Percentiles rank a stretch among this genome's conserved stretches.
Evolutionary conservation across 2,329 filamentous ascomycete genomes (phyloP).

Genomic region (Aspergillus hortae): DNA sequence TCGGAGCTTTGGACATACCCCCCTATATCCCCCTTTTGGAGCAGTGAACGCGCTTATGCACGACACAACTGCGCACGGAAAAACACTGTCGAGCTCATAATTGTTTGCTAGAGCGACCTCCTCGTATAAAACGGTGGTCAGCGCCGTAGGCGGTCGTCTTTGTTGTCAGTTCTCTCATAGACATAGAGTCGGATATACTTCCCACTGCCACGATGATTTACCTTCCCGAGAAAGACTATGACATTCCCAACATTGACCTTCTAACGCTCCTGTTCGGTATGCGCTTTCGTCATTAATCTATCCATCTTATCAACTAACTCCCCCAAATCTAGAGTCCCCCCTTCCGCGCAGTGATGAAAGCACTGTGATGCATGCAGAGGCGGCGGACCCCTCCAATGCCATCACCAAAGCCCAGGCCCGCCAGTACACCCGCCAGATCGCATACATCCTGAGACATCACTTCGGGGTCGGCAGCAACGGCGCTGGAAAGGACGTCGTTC

Average conservation of each 20-base stretch:
- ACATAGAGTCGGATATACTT: not conserved
- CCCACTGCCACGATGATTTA: constrained; percentile 7
- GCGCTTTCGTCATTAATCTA: not conserved
- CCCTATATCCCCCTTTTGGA: no score
- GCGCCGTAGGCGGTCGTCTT: not conserved
- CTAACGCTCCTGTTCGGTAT: constrained; percentile 12
- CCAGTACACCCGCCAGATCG: constrained; percentile 11
- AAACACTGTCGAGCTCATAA: no score
- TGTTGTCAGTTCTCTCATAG: not conserved
- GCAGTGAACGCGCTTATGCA: no score
- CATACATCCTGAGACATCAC: constrained; percentile 10
- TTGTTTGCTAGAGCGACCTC: no score
- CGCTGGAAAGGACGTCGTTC: constrained; percentile 10
- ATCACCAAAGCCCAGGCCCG: constrained; percentile 13
- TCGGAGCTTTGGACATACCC: not conserved
- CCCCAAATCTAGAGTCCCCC: constrained; percentile 6
- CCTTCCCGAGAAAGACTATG: constrained; percentile 12
- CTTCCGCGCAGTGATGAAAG: constrained; percentile 7
- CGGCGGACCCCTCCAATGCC: constrained; percentile 12
- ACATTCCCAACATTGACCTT: constrained; percentile 11
- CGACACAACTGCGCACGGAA: no score
- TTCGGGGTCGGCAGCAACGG: constrained; percentile 11
- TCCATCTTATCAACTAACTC: not conserved
- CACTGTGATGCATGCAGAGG: constrained; percentile 12
- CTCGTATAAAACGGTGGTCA: not conserved